Conservation (phyloP, 306 rosid genomes). For the Senna tora region DNA sequence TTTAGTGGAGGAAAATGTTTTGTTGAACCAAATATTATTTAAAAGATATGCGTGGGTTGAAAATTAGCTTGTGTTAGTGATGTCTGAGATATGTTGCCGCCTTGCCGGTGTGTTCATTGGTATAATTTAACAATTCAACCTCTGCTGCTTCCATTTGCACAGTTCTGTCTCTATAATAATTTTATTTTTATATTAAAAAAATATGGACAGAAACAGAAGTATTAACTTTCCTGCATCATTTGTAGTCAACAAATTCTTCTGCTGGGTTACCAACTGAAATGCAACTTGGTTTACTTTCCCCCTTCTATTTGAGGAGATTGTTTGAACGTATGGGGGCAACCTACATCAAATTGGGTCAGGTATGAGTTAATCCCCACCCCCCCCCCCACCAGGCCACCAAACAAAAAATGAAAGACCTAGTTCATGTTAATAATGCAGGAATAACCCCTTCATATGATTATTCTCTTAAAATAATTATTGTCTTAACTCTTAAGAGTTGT, state of each 20-base stretch:
- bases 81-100: constrained; percentile 20
- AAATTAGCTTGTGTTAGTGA: constrained; percentile 13
- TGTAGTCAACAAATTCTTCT: constrained; percentile 73
- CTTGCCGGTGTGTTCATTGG: constrained; percentile 6
- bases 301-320: constrained; percentile 77
- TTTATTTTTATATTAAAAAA: neutral
- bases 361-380: constrained; percentile 38
- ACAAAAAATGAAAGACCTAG: no score
- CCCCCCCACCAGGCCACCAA: neutral
- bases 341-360: constrained; percentile 95
- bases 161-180: neutral
- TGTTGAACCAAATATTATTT: neutral
- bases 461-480: neutral
- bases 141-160: neutral
- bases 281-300: constrained; percentile 85
- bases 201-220: constrained; percentile 2
- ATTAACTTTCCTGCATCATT: constrained; percentile 39
- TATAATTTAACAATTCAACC: neutral
- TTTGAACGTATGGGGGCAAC: constrained; percentile 98
- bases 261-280: constrained; percentile 64
- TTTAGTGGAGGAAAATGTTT: neutral
- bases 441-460: constrained; percentile 22
- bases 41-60: neutral
- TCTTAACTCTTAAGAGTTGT: neutral
- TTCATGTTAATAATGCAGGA: neutral